A percentile compares a stretch with the other conserved stretches of the same genome.
phyloP scores from a whole-genome alignment of 441 rosid species.

The Gossypium davidsonii region DNA sequence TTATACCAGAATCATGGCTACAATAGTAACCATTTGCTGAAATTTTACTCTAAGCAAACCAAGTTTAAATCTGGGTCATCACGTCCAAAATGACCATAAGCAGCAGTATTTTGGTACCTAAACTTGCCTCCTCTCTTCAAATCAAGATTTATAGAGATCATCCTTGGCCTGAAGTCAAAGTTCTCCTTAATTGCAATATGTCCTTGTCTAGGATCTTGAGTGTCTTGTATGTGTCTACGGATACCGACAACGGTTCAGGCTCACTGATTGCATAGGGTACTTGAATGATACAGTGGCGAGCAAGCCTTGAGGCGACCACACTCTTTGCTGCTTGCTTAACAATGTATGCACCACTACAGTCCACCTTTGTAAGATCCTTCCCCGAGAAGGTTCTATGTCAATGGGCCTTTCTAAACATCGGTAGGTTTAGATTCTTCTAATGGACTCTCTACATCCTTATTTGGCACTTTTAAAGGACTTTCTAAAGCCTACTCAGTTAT shows the following conservation, averaged over 20 bases:
- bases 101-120: conserved; percentile 75
- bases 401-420: no score
- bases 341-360: conserved; percentile 68
- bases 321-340: conserved; percentile 82
- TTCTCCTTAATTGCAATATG: conserved; percentile 54
- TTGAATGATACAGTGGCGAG: conserved; percentile 66
- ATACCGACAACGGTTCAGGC: conserved; percentile 68
- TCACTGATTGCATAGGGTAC: conserved; percentile 74
- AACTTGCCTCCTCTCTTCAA: conserved; percentile 68
- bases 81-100: conserved; percentile 73
- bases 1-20: background rate
- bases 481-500: no score
- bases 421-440: background rate
- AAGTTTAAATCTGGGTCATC: conserved; percentile 70
- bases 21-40: no score
- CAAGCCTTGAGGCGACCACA: conserved; percentile 66
- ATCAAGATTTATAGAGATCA: conserved; percentile 75
- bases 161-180: conserved; percentile 80
- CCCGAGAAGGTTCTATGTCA: conserved; percentile 30
- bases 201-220: conserved; percentile 70
- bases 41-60: conserved; percentile 18
- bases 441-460: no score
- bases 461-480: no score
- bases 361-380: conserved; percentile 64
- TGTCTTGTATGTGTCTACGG: conserved; percentile 68